Evolutionary conservation across 768 basidiomycete genomes (phyloP).

Genomic region (Pulveroboletus ravenelii): DNA sequence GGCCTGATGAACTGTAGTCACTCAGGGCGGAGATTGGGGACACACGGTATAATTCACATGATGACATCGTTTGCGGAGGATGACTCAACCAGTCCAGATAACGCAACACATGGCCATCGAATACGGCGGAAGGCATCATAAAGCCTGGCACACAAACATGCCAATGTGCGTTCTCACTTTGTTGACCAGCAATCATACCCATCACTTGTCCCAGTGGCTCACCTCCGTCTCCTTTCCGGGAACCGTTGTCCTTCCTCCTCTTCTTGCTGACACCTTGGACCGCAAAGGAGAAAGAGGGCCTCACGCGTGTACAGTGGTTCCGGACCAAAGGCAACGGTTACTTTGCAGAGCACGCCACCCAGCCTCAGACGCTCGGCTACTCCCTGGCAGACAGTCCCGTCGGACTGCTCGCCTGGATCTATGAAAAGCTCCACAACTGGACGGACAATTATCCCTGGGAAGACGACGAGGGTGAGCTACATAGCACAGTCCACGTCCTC

Average conservation of each 20-base stretch:
- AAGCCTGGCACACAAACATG: constrained; percentile 51
- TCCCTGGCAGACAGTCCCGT: constrained; percentile 52
- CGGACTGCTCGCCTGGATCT: constrained; percentile 51
- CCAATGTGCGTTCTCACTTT: constrained; percentile 32
- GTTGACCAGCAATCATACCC: background rate
- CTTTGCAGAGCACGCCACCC: constrained; percentile 31
- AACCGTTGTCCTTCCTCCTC: constrained; percentile 28
- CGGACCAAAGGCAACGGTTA: constrained; percentile 29
- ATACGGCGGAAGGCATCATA: constrained; percentile 40
- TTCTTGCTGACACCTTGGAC: constrained; percentile 29
- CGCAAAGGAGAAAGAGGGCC: constrained; percentile 21
- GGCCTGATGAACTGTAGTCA: constrained; percentile 30
- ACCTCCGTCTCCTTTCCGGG: constrained; percentile 18
- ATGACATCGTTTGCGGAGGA: background rate
- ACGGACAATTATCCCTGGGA: constrained; percentile 53
- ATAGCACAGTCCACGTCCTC: background rate
- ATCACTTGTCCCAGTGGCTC: constrained; percentile 12
- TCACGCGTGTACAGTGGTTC: constrained; percentile 21
- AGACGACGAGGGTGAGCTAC: constrained; percentile 48
- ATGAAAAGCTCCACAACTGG: constrained; percentile 47
- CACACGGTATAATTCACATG: constrained; percentile 22
- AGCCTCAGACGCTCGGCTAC: constrained; percentile 54
- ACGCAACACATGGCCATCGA: constrained; percentile 29
- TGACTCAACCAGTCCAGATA: constrained; percentile 26
- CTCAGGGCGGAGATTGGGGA: constrained; percentile 50